Evolutionary conservation across 2,329 filamentous ascomycete genomes (phyloP).

Genomic region (Fusarium zealandicum): DNA sequence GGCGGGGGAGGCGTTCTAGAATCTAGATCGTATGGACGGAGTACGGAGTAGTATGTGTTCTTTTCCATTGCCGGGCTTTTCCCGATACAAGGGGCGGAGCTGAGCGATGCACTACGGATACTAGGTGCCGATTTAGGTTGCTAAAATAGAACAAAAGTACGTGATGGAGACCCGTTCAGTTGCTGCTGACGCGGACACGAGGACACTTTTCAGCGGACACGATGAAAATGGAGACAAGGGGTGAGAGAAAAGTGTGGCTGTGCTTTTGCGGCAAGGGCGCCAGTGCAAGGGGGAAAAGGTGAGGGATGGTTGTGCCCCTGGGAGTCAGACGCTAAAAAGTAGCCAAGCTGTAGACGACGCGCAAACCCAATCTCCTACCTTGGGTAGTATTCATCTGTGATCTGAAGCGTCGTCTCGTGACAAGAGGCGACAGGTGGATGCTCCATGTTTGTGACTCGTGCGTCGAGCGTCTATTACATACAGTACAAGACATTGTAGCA

Average conservation of each 20-base stretch:
- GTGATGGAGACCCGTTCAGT: not conserved
- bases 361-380: conserved; percentile 1
- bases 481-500: no score
- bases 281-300: not conserved
- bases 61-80: no score
- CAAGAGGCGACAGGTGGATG: not conserved
- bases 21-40: no score
- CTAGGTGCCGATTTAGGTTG: conserved; percentile 23
- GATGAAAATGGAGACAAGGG: conserved; percentile 16
- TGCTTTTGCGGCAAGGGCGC: conserved; percentile 7
- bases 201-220: conserved; percentile 9
- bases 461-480: conserved; percentile 13
- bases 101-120: conserved; percentile 25
- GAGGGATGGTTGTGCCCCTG: conserved; percentile 4
- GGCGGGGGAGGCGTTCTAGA: no score
- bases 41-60: no score
- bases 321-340: conserved; percentile 2
- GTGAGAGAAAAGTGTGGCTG: conserved; percentile 8
- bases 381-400: not conserved
- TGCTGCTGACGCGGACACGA: conserved; percentile 36
- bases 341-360: conserved; percentile 1
- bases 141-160: conserved; percentile 17
- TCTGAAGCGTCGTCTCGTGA: conserved; percentile 16
- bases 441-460: conserved; percentile 14
- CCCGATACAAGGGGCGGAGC: not conserved